Conservation (phyloP, 345 rosid genomes). For the Pugionium cornutum region DNA sequence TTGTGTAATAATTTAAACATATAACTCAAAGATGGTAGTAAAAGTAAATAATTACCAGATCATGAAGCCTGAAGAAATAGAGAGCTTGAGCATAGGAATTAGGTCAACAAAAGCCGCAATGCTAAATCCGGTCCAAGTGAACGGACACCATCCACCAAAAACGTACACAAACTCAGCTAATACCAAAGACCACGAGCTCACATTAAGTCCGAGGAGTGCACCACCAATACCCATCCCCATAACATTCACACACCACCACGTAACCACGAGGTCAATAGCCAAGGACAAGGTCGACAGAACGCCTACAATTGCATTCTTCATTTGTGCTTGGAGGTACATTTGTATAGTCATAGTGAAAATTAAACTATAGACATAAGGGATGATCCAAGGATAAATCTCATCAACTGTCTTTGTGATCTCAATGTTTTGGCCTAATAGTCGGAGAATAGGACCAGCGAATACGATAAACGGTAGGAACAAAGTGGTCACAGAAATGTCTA, state of each 20-base stretch:
- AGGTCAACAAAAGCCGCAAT: constrained; percentile 50
- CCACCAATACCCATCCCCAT: constrained; percentile 53
- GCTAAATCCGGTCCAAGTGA: constrained; percentile 69
- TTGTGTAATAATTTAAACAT: no score
- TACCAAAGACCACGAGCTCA: constrained; percentile 46
- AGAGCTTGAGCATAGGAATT: constrained; percentile 57
- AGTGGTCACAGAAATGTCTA: constrained; percentile 41
- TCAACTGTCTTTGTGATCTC: constrained; percentile 44
- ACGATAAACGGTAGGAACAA: constrained; percentile 41
- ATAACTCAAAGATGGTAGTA: no score
- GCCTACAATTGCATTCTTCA: constrained; percentile 47
- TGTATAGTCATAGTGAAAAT: constrained; percentile 40
- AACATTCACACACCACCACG: constrained; percentile 48
- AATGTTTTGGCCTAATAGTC: constrained; percentile 45
- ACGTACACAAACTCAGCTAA: constrained; percentile 53
- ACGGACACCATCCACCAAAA: constrained; percentile 69
- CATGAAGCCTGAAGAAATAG: constrained; percentile 65
- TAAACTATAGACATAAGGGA: constrained; percentile 41
- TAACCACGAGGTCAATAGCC: constrained; percentile 44
- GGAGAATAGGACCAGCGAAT: constrained; percentile 41
- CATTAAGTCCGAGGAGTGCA: constrained; percentile 50
- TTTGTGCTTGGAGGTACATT: constrained; percentile 50
- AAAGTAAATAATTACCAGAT: constrained; percentile 44
- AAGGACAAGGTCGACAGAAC: constrained; percentile 43
- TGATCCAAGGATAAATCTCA: constrained; percentile 46